Base-by-base conservation (phyloP, 2,329 filamentous ascomycete species). In the Chalara sp. region DNA sequence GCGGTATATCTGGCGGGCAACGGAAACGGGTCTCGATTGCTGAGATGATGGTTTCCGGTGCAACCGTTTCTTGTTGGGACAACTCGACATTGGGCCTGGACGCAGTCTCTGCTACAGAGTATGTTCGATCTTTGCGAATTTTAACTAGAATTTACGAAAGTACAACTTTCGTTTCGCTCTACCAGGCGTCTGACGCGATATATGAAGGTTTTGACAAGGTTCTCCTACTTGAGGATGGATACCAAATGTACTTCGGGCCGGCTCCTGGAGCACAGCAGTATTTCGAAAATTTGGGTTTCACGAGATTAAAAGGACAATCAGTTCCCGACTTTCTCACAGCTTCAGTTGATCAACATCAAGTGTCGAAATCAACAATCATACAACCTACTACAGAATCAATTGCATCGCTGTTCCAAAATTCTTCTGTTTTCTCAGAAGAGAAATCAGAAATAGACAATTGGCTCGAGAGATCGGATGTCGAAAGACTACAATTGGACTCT, bases 21-120 rank as follows among this genome's bases (percentile, higher is more conserved):
- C 72, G 87, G 35, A 92, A 91, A 66, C 84, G 87, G 62, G 87
- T 89, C 6, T 84, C 82, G 28, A 89, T 92, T 56, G 85, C 86
- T 1, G 87, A 92, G 67, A 87, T 85, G 0, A 69, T 92, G 21
- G 83, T 86, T 5, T 84, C 85, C 6, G 86, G 87, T 65, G 82
- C 82, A 1, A 82, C 84, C 0, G 83, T 91, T 1, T 81, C 87
- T 35, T 84, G 83, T 55, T 91, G 86, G 85, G 87, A 92, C 59
- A 92, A 92, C 65, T 84, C 80, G 1, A 92, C 87, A 0, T 75
- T 87, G 45, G 88, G 88, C n/a, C 72, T 92, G 0, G 87, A 93
- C 63, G 84, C 86, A 1, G 87, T 83, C 1, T 91, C 87, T 0
- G 88, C 87, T 5, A 73, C 91, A 4, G 86, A 91, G 61, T 92